Conservation (phyloP, 2,329 filamentous ascomycete species). For the Helotiales sp. region DNA sequence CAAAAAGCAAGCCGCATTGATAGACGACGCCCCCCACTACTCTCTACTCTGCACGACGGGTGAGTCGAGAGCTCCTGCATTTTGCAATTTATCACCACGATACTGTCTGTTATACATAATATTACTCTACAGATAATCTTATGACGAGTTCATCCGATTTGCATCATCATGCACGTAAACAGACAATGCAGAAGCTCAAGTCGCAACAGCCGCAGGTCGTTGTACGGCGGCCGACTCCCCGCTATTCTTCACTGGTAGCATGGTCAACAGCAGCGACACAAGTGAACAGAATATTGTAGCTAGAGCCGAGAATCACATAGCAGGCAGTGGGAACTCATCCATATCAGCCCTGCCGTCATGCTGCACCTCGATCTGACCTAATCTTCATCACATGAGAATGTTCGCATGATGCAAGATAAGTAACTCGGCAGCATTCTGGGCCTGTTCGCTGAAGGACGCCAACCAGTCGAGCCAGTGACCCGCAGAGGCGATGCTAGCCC, state of each 20-base stretch:
- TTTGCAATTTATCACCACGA: not conserved
- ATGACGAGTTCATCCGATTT: not conserved
- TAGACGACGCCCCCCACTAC: constrained; percentile 3
- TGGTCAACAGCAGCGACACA: not conserved
- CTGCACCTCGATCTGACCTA: not conserved
- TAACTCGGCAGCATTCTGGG: not conserved
- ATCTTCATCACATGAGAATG: not conserved
- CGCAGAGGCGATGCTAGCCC: constrained; percentile 2
- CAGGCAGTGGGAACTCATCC: not conserved
- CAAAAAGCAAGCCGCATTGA: constrained; percentile 8
- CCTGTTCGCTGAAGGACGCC: not conserved
- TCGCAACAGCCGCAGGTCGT: not conserved
- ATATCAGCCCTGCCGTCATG: not conserved
- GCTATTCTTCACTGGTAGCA: not conserved
- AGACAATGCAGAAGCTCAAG: too few species aligned
- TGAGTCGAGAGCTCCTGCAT: not conserved
- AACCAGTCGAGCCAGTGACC: not conserved
- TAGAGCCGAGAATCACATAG: too few species aligned
- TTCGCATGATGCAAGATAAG: not conserved
- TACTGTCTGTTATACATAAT: not conserved
- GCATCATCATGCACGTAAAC: not conserved
- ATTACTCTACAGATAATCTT: not conserved
- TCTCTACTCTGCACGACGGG: not conserved
- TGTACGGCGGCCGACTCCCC: not conserved
- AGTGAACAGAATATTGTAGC: not conserved